Conservation (phyloP, 306 rosid genomes). For the Acacia confusa region DNA sequence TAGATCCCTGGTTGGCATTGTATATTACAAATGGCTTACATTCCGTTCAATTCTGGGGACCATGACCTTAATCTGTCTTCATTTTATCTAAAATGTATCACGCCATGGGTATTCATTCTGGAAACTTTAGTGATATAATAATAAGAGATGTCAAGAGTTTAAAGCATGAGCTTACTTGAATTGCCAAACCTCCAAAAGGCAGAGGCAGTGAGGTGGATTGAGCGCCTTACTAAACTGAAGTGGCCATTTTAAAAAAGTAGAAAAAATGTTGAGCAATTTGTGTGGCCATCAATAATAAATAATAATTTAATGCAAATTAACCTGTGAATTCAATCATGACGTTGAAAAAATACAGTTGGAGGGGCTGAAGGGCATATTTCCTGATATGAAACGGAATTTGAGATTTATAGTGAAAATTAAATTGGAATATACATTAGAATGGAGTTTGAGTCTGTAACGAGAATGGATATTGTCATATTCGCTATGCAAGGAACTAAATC, state of each 20-base stretch:
- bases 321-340: not conserved
- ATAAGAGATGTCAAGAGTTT: not conserved
- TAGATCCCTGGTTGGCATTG: not conserved
- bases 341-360: not conserved
- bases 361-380: not conserved
- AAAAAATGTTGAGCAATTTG: not conserved
- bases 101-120: not conserved
- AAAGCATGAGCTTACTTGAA: constrained; percentile 6
- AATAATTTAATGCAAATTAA: not conserved
- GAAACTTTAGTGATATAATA: not conserved
- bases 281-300: not conserved
- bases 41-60: not conserved
- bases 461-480: not conserved
- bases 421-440: not conserved
- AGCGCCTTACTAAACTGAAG: constrained; percentile 2
- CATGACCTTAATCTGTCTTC: not conserved
- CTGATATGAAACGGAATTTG: not conserved
- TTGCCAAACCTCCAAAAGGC: not conserved
- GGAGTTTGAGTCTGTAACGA: not conserved
- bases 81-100: not conserved
- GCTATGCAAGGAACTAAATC: not conserved
- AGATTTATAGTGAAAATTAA: not conserved
- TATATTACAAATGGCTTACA: not conserved
- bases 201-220: not conserved
- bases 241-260: not conserved